Conservation (phyloP, 2,329 filamentous ascomycete genomes). For the Aspergillus sp. region DNA sequence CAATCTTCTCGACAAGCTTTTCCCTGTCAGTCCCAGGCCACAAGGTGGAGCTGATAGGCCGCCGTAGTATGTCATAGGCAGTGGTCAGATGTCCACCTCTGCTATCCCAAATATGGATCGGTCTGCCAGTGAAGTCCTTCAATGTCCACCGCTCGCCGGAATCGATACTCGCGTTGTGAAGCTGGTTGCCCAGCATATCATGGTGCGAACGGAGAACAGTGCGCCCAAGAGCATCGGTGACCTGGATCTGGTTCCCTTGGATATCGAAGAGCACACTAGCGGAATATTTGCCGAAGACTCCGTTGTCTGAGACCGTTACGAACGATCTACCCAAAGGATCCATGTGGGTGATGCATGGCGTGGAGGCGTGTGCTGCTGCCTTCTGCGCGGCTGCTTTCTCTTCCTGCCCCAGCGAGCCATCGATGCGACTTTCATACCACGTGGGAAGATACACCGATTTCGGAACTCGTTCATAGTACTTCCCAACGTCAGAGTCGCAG, state of each 20-base stretch:
- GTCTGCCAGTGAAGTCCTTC: neutral
- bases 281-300: neutral
- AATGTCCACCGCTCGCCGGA: neutral
- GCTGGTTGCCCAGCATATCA: neutral
- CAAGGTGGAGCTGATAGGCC: neutral
- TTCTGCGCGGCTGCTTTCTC: neutral
- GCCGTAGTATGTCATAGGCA: neutral
- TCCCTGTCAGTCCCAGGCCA: neutral
- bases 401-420: neutral
- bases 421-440: neutral
- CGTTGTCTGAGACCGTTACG: neutral
- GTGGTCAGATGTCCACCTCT: neutral
- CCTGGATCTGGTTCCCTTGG: neutral
- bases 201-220: neutral
- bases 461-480: neutral
- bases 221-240: neutral
- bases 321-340: neutral
- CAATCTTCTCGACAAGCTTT: neutral
- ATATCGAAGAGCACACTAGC: neutral
- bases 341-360: neutral
- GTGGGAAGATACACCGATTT: neutral
- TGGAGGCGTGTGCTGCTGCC: neutral
- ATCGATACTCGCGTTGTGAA: neutral
- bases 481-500: neutral
- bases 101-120: neutral